Evolutionary conservation across 345 rosid species (phyloP), one percentile per base, ranked within the genome.

Genomic region (Erodium maritimum): DNA sequence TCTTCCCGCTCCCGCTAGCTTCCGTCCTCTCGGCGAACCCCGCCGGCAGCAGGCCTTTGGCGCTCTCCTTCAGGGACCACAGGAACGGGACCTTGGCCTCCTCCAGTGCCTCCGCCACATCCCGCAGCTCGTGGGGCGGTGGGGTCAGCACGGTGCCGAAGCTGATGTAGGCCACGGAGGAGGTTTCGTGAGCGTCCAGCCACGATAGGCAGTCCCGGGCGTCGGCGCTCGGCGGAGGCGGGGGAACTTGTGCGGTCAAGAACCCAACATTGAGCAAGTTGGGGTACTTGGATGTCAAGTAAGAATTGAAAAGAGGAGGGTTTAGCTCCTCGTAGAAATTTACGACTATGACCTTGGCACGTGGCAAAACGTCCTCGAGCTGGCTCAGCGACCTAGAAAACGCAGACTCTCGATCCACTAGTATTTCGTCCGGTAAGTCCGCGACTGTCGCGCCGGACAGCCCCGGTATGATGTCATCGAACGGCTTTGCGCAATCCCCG

Each of bases 271-370:
- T 69, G 7, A 79, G 70, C 60, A 73, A 65, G 22, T 59, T 57
- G 13, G 71, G 71, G 52, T 70, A 24, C 56, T 63, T 78, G 12
- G 68, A 69, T 24, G 50, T 69, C 22, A 86, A 74, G 71, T 75
- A 73, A 17, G 62, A 3, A 13, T 70, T 61, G 12, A 77, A 56
- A 10, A 29, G 24, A 1, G 54, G 48, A 17, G 76, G 78, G 46
- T 77, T 79, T 5, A 88, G 64, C 6, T 86, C 84, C 21, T 68
- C 65, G n/a, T 65, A 86, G 22, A 75, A 80, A 29, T 77, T 86
- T 52, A 80, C 16, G 57, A 71, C 68, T 11, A 80, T 67, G 0
- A 77, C 73, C 17, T 60, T 23, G 2, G 81, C 88, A 56, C 72
- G 60, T 2, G 81, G 85, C 21, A 83, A 57, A 18, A 70, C 67